Evolutionary conservation across 345 rosid species (phyloP).

Genomic region (Pseudoturritis turrita): DNA sequence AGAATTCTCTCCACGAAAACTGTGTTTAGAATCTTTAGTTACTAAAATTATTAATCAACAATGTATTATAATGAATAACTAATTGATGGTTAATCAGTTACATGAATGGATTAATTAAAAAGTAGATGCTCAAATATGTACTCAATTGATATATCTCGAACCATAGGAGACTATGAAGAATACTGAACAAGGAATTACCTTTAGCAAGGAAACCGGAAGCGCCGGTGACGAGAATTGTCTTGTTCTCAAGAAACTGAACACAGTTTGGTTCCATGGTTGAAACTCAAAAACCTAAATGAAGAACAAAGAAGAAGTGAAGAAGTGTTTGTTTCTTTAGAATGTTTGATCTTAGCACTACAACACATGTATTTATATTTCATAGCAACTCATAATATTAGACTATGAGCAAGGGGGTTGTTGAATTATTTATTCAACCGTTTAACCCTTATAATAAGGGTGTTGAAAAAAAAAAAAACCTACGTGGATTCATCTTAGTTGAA

Average conservation of each 20-base stretch:
- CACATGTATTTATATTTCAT: background rate
- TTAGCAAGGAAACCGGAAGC: conserved; percentile 49
- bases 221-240: conserved; percentile 43
- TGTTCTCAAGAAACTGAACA: conserved; percentile 31
- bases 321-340: background rate
- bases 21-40: no score
- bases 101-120: no score
- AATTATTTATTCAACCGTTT: no score
- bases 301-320: background rate
- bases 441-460: no score
- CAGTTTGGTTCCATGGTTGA: conserved; percentile 24
- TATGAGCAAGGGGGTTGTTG: no score
- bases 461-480: no score
- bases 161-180: background rate
- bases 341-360: background rate
- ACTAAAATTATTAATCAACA: no score
- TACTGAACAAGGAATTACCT: conserved; percentile 16
- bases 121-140: no score
- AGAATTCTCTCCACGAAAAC: conserved; percentile 13
- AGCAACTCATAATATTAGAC: no score
- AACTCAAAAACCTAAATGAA: background rate
- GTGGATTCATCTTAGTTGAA: no score
- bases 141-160: background rate
- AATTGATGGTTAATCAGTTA: no score
- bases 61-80: no score